Evolutionary conservation across 371 early-diverging fungal genomes (phyloP), one percentile per base, ranked within the genome.

Genomic region (Apophysomyces variabilis): DNA sequence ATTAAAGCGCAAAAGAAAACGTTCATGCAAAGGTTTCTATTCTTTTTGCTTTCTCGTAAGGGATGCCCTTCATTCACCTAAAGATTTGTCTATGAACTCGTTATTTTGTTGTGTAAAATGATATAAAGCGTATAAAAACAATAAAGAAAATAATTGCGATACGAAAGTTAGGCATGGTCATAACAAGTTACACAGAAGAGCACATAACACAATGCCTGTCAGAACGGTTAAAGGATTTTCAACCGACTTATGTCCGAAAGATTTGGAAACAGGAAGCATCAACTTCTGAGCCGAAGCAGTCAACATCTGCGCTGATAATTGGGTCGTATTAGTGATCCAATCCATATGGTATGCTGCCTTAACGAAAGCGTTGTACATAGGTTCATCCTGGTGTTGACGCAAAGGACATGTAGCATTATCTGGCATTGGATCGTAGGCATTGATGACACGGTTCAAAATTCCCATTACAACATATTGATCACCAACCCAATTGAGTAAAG

Each of bases 371-470:
- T 78, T 73, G n/a, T 69, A 37, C 50, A 70, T 67, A 2, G 36
- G 35, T 2, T 57, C 54, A 3, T 46, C 38, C n/a, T 63, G 63
- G 3, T 64, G 37, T 16, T 75, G 50, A 39, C 65, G 76, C 14
- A 78, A 26, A n/a, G 78, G 75, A 38, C 78, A 78, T 3, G 75
- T 67, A 4, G 41, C 44, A 9, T 66, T 64, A 5, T 56, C 50
- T 3, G 78, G 73, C n/a, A 67, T 61, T 8, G 71, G 73, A 61
- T 78, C 78, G 64, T 73, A 67, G n/a, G 73, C 76, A 56, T 75
- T 73, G 21, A 73, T 18, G 5, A 78, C 75, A 13, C 78, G 61
- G 26, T 68, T 75, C 14, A 78, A 56, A 21, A 78, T 43, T 14
- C 78, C 78, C 0, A 64, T 12, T 12, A 78, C 43, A 45, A 59